These are phyloP conservation scores for Blastocystis sp. DNA, from an alignment of 352 stramenopile species.

Conservation along the genomic window DNA sequence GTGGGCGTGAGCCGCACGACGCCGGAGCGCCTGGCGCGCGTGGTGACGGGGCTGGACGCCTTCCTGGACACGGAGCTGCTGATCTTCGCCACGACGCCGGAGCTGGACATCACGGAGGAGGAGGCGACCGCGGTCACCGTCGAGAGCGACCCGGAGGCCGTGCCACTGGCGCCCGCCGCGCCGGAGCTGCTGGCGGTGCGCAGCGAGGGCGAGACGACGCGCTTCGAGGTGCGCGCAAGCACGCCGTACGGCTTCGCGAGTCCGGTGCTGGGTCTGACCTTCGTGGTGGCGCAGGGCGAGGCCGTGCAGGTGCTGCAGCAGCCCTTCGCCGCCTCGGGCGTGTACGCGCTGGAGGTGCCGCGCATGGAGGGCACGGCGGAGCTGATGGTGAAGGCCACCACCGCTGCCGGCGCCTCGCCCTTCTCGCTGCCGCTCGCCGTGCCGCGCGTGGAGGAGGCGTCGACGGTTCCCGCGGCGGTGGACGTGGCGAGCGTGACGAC, in stretches of 20 bases:
- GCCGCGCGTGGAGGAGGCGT: not conserved
- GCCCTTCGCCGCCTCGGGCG: not conserved
- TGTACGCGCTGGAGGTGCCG: not conserved
- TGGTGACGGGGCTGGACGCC: not conserved
- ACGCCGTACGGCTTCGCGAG: not conserved
- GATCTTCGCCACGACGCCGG: not conserved
- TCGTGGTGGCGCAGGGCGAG: not conserved
- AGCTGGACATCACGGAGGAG: not conserved
- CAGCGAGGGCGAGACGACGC: not conserved
- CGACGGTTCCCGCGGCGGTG: conserved; percentile 11
- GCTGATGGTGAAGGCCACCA: conserved; percentile 30
- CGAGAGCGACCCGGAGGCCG: too few relatives aligned
- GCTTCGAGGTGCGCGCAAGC: not conserved
- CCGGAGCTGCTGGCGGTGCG: conserved; percentile 4
- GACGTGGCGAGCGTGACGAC: not conserved
- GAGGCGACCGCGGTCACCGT: not conserved
- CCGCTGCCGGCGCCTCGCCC: not conserved
- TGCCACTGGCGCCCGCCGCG: not conserved
- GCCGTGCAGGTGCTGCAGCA: not conserved
- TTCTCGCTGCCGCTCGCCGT: conserved; percentile 14
- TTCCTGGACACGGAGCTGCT: not conserved
- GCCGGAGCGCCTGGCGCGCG: not conserved
- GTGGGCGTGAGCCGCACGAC: not conserved
- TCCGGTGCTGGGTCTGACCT: conserved; percentile 10
- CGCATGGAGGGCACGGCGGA: not conserved